Base-by-base conservation (phyloP, 352 stramenopile genomes). In the Pythium diclinum region DNA sequence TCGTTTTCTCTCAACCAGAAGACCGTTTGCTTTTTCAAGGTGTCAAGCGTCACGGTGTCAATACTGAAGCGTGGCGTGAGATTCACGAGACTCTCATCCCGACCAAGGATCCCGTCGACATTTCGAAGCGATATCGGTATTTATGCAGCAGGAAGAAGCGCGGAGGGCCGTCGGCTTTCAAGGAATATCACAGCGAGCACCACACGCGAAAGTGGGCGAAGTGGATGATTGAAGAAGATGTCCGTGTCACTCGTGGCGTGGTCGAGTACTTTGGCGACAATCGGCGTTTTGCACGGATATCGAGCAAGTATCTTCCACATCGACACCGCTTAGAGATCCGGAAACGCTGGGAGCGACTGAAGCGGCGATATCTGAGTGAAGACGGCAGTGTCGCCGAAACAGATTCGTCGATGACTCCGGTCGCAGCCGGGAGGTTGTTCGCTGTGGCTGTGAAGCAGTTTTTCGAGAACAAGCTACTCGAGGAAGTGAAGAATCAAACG, bases 161-260 rank as follows among this genome's bases (percentile, higher is more conserved):
- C 3, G 61, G 3, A 1, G 78, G 76, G 1, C 76, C 69, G 55
- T 88, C 75, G 25, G 76, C 79, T 1, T 74, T 93, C 25, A 92
- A 91, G 63, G 68, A 76, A 1, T 78, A 86, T 21, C 75, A 92
- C 53, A 63, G 62, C 38, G 77, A 85, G 56, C 63, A 74, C 23
- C 49, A 71, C 0, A 65, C 78, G 13, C 69, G 78, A 0, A 71
- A 76, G 28, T 76, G 73, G 33, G 71, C 72, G 19, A 67, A 63
- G 17, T 95, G 84, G 84, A 63, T 91, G 53, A 66, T 92, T 7
- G 87, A 95, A 76, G 87, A 95, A 59, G 87, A 95, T 46, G 51
- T 95, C 30, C 80, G 86, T 6, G 77, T 95, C 54, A 76, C 77
- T 5, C 78, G 86, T n/a, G 86, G 84, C 6, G 72, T 91, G 21